Evolutionary conservation across 345 rosid genomes (phyloP).

Genomic region (Chamaenerion angustifolium): DNA sequence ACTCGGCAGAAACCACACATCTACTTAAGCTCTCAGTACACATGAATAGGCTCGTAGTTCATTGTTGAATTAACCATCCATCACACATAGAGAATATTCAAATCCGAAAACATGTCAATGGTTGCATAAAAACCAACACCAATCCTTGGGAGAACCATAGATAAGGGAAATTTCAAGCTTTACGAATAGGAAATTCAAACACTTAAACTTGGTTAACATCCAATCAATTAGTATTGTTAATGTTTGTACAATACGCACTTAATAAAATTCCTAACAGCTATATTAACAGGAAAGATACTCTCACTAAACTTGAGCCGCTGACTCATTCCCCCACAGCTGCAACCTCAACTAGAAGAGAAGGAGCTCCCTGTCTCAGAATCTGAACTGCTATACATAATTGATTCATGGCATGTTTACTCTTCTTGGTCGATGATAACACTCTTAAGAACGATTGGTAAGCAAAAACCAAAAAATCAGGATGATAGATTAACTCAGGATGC

Average conservation of each 20-base stretch:
- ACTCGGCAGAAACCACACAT: too few relatives aligned
- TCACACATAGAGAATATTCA: too few relatives aligned
- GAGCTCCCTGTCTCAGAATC: conserved; percentile 25
- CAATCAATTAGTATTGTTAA: conserved; percentile 1
- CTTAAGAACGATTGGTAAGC: conserved; percentile 32
- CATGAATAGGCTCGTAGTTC: too few relatives aligned
- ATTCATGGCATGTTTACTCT: conserved; percentile 43
- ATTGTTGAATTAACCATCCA: too few relatives aligned
- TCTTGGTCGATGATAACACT: conserved; percentile 32
- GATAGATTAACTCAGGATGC: conserved; percentile 70
- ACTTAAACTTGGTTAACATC: conserved; percentile 4
- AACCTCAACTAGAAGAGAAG: conserved; percentile 34
- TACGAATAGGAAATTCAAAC: not conserved
- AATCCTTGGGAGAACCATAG: too few relatives aligned
- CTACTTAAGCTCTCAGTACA: too few relatives aligned
- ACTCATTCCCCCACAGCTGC: conserved; percentile 34
- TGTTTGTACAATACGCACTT: conserved; percentile 5
- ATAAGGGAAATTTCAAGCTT: too few relatives aligned
- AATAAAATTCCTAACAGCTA: conserved; percentile 18
- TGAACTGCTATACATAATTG: conserved; percentile 31
- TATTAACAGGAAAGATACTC: conserved; percentile 21
- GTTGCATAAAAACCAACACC: too few relatives aligned
- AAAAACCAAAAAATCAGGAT: conserved; percentile 58
- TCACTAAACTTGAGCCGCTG: conserved; percentile 21
- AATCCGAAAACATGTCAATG: too few relatives aligned